Base-by-base conservation (phyloP, 2,329 filamentous ascomycete genomes). In the Tolypocladium amazonense region DNA sequence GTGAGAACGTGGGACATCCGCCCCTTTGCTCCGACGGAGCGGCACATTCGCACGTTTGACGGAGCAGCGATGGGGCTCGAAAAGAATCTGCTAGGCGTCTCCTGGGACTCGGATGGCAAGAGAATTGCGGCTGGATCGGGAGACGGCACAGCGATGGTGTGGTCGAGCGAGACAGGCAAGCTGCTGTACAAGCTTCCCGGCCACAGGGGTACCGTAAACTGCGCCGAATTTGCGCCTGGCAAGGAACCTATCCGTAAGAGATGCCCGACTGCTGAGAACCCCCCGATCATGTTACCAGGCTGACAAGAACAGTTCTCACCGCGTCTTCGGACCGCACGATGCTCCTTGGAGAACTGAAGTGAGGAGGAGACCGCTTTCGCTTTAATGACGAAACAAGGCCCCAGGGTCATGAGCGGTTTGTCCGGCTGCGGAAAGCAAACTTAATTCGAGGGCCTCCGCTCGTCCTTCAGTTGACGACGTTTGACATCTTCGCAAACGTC, bases 1-100 rank as follows among this genome's bases (percentile, higher is more conserved):
- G 94, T 92, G 43, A 84, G 90, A 68, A 97, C 92, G 23, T 99
- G 94, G 94, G 93, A 99, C 71, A 89, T 99, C 58, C 83, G 93
- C 65, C 93, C 94, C 0, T 99, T 97, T 75, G 93, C 94, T 8
- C 91, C 94, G 0, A 86, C 88, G 0, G 89, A 97, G 71, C 82
- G 94, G 64, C 87, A 90, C 62, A 85, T 97, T 61, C 85, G 86
- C 69, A 96, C 90, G 0, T 96, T 94, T 71, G 93, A 97, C 67
- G 94, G 94, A n/a, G 93, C 93, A 0, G 88, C 89, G 14, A 81
- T 85, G 41, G 92, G 92, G 0, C 75, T 96, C 58, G 94, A 99
- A 74, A 94, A 94, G 80, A 97, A 97, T 67, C 77, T 99, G 18
- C 85, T 96, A 61, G 84, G 88, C 59, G 92, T 91, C 20, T 95